Conservation (phyloP, 73 alveolate genomes). For the Paramecium primaurelia region DNA sequence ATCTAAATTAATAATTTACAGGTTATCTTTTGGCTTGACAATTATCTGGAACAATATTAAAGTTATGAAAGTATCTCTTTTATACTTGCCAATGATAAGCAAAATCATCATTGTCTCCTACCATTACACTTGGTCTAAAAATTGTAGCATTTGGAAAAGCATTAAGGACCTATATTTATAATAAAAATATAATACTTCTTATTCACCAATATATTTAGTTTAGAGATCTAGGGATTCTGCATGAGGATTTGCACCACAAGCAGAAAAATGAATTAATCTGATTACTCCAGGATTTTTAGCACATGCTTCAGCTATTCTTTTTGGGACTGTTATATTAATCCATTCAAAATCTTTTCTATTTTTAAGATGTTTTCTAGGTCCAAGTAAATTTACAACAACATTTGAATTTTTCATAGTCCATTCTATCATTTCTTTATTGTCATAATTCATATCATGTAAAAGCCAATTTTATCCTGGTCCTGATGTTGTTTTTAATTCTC, state of each 20-base stretch:
- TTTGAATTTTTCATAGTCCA: slow-evolving; percentile 62
- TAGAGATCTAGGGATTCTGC: slow-evolving; percentile 50
- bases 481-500: slow-evolving; percentile 48
- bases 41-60: slow-evolving; percentile 63
- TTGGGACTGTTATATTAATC: slow-evolving; percentile 64
- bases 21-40: slow-evolving; percentile 67
- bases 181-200: slow-evolving; percentile 34
- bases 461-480: slow-evolving; percentile 40
- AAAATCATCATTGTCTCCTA: slow-evolving; percentile 62
- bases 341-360: slow-evolving; percentile 52
- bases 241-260: slow-evolving; percentile 65
- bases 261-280: slow-evolving; percentile 71
- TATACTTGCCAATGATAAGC: slow-evolving; percentile 53
- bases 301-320: slow-evolving; percentile 66
- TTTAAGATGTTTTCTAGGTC: slow-evolving; percentile 52
- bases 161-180: neutral
- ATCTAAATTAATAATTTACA: neutral
- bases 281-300: slow-evolving; percentile 67
- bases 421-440: slow-evolving; percentile 62
- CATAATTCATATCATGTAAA: slow-evolving; percentile 53
- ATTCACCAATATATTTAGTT: slow-evolving; percentile 68
- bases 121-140: slow-evolving; percentile 65
- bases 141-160: slow-evolving; percentile 70
- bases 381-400: slow-evolving; percentile 67
- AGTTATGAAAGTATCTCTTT: slow-evolving; percentile 57